A percentile compares a stretch with the other conserved stretches of the same genome.
phyloP scores from a whole-genome alignment of 371 early-diverging fungal genomes.

The Fennellomyces sp. region DNA sequence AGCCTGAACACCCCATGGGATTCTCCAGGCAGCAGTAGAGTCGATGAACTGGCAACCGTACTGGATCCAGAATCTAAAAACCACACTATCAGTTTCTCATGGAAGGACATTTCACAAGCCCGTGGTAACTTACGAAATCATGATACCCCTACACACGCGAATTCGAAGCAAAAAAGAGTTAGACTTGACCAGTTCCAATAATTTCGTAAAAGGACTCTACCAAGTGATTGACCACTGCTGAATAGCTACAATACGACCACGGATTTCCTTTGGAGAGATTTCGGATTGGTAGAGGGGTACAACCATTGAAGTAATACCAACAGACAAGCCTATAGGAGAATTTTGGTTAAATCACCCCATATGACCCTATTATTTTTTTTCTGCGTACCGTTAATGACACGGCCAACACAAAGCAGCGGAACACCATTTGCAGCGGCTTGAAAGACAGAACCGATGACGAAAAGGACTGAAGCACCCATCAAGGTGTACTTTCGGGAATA shows the following conservation, averaged over 20 bases:
- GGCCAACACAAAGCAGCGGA: conserved; percentile 28
- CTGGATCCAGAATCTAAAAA: conserved; percentile 17
- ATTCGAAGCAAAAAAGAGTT: no score
- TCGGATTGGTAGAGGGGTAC: conserved; percentile 82
- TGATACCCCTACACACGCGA: no score
- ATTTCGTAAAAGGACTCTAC: no score
- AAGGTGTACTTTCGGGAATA: conserved; percentile 27
- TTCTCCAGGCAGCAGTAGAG: conserved; percentile 68
- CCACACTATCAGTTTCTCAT: not conserved
- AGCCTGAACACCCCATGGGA: conserved; percentile 82
- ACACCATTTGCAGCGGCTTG: conserved; percentile 30
- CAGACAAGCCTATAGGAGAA: conserved; percentile 21
- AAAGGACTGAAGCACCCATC: conserved; percentile 24
- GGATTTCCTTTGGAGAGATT: conserved; percentile 66
- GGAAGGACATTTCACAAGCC: not conserved
- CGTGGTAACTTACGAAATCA: conserved; percentile 40
- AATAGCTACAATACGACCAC: conserved; percentile 75
- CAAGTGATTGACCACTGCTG: conserved; percentile 81
- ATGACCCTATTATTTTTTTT: no score
- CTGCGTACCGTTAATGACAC: conserved; percentile 32
- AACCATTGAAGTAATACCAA: conserved; percentile 62
- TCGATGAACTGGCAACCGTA: conserved; percentile 2
- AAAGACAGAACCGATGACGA: conserved; percentile 26
- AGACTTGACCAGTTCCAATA: no score
- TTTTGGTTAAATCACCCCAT: no score